phyloP scores from a whole-genome alignment of 371 early-diverging fungal species.

The Mortierella polycephala region DNA sequence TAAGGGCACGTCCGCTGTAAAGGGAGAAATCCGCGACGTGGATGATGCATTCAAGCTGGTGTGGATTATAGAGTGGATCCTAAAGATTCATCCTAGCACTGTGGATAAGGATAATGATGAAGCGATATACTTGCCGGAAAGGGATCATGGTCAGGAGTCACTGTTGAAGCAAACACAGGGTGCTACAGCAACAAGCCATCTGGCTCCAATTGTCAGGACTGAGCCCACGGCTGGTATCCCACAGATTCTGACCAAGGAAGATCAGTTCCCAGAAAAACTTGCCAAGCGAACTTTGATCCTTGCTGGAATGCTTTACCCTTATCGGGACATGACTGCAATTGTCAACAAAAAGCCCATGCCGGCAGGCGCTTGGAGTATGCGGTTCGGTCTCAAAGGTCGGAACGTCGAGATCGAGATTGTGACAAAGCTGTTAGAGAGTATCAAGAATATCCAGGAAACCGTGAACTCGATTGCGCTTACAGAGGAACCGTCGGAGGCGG shows the following conservation, averaged over 20 bases:
- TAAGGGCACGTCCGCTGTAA: slow-evolving; percentile 28
- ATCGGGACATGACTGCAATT: slow-evolving; percentile 35
- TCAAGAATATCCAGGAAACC: slow-evolving; percentile 31
- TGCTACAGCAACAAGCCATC: slow-evolving; percentile 11
- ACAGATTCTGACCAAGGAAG: slow-evolving; percentile 40
- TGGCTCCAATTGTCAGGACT: slow-evolving; percentile 30
- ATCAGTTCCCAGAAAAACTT: slow-evolving; percentile 38
- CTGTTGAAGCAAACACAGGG: slow-evolving; percentile 22
- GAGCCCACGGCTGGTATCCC: slow-evolving; percentile 17
- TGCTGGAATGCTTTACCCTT: slow-evolving; percentile 48
- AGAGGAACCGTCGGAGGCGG: background rate
- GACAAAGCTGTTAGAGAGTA: slow-evolving; percentile 58
- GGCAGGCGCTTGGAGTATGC: slow-evolving; percentile 44
- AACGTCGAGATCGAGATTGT: slow-evolving; percentile 59
- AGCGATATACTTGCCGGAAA: slow-evolving; percentile 21
- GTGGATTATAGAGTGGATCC: slow-evolving; percentile 62
- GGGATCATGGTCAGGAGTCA: slow-evolving; percentile 35
- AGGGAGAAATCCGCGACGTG: slow-evolving; percentile 50
- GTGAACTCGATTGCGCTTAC: background rate
- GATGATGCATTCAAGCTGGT: slow-evolving; percentile 58
- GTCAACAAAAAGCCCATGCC: slow-evolving; percentile 44
- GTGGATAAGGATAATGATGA: slow-evolving; percentile 14
- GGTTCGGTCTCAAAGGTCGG: slow-evolving; percentile 50
- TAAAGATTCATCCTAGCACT: slow-evolving; percentile 17
- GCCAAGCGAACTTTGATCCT: slow-evolving; percentile 54